These are phyloP conservation scores for Pachysandra terminalis DNA, from an alignment of 164 flowering plant genomes.

Conservation along the genomic window DNA sequence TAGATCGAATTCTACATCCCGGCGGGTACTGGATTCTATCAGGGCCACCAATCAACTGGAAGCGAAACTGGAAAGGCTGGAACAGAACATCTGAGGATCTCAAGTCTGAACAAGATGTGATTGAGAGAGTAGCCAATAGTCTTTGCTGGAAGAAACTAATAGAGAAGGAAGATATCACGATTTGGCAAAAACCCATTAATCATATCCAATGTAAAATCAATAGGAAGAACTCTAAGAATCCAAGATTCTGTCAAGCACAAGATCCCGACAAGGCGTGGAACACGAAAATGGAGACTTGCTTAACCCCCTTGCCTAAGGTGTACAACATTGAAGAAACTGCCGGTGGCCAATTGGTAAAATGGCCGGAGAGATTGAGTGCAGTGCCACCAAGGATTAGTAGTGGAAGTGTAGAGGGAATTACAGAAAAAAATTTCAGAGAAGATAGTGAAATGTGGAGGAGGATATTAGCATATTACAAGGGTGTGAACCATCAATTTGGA, in stretches of 20 bases:
- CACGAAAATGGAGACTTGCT: slow-evolving; percentile 75
- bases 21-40: too few relatives aligned
- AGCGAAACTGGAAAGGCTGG: background rate
- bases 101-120: background rate
- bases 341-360: slow-evolving; percentile 60
- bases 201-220: slow-evolving; percentile 67
- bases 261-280: slow-evolving; percentile 63
- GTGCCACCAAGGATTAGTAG: too few relatives aligned
- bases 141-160: slow-evolving; percentile 84
- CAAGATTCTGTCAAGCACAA: slow-evolving; percentile 59
- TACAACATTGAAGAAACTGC: slow-evolving; percentile 42
- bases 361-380: slow-evolving; percentile 93
- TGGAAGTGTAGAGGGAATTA: too few relatives aligned
- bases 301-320: slow-evolving; percentile 77
- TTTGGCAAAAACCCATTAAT: slow-evolving; percentile 94
- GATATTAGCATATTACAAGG: slow-evolving; percentile 65
- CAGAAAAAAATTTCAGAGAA: slow-evolving; percentile 37
- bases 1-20: too few relatives aligned
- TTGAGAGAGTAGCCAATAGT: background rate
- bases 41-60: background rate
- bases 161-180: slow-evolving; percentile 69
- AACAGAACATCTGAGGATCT: background rate
- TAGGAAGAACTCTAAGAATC: too few relatives aligned
- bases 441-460: slow-evolving; percentile 65
- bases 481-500: slow-evolving; percentile 47